Evolutionary conservation across 495 filamentous ascomycete genomes (phyloP), one percentile per base, ranked within the genome.

Genomic region (Penicillium argentinense): DNA sequence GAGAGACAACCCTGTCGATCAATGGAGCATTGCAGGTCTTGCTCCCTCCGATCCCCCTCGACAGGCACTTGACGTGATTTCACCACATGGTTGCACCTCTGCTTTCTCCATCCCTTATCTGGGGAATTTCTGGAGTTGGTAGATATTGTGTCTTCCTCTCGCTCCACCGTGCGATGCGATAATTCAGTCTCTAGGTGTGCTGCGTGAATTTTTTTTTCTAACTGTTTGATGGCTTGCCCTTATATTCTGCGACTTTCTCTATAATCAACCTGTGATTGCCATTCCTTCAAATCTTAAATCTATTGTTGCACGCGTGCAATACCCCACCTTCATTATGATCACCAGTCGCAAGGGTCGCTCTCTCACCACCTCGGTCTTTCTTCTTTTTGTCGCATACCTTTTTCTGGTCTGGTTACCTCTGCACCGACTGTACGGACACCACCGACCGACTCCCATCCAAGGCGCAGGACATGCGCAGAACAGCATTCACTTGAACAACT

Each of bases 401-500:
- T 42, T 62, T 14, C 49, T 59, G 26, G 37, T 56, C 21, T 56
- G 49, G 56, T 45, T 72, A 33, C 68, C 68, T 17, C 57, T 57
- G 24, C 60, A 54, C 29, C 33, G 45, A 33, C 42, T 59, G 51
- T 33, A 45, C 43, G 21, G 22, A 40, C 38, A 41, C 1, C 42
- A 38, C 24, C 24, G 39, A 23, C 53, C 58, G 26, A 39, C 34
- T 11, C 46, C 51, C 9, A 37, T 50, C 14, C 27, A 54, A 42
- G 47, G 27, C 22, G 36, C 22, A 28, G 18, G 33, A 18, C 16
- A 11, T 47, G 0, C 5, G 33, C 13, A 21, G 52, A 24, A 48
- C 49, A 19, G 47, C n/a, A 65, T 68, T 18, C 71, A 68, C 40
- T 77, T 77, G 66, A 57, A 56, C 13, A 71, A 72, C 40, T 58